phyloP scores from a whole-genome alignment of 768 basidiomycete genomes.

The Sporobolomyces roseus region DNA sequence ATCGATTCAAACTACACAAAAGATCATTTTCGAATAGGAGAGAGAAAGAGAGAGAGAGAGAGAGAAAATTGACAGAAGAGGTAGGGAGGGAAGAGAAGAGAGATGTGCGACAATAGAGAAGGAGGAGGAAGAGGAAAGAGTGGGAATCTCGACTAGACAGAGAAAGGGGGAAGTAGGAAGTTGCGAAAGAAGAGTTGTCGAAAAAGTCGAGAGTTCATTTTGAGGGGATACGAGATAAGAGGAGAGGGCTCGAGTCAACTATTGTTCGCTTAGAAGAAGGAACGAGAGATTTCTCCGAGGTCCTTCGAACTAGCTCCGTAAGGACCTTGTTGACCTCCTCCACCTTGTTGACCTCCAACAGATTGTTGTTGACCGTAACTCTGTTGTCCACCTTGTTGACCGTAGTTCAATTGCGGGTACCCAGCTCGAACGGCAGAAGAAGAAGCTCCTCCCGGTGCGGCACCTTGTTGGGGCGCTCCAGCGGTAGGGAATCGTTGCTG shows the following conservation, averaged over 20 bases:
- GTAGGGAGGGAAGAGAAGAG: too few relatives aligned
- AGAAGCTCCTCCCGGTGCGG: slow-evolving; percentile 3
- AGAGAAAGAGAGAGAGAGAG: too few relatives aligned
- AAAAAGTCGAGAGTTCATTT: neutral
- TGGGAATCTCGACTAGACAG: too few relatives aligned
- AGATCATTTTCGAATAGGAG: too few relatives aligned
- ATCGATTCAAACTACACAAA: too few relatives aligned
- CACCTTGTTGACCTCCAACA: neutral
- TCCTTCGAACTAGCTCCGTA: slow-evolving; percentile 11
- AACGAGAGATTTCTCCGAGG: neutral
- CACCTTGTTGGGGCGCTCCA: slow-evolving; percentile 7
- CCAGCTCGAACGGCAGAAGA: slow-evolving; percentile 12
- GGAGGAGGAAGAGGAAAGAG: too few relatives aligned
- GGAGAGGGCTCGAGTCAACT: neutral
- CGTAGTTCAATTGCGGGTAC: slow-evolving; percentile 17
- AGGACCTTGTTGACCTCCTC: neutral
- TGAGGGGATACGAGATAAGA: too few relatives aligned
- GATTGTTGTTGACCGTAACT: slow-evolving; percentile 6
- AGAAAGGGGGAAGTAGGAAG: too few relatives aligned
- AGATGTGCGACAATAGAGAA: too few relatives aligned
- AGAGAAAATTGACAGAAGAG: too few relatives aligned
- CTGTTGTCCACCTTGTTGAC: slow-evolving; percentile 16
- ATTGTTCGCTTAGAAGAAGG: slow-evolving; percentile 9
- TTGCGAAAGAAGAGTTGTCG: neutral
- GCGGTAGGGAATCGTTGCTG: neutral